Percentiles rank a stretch among this genome's conserved stretches.
phyloP scores from a whole-genome alignment of 192 early-diverging fungal species.

The Geranomyces michiganensis region DNA sequence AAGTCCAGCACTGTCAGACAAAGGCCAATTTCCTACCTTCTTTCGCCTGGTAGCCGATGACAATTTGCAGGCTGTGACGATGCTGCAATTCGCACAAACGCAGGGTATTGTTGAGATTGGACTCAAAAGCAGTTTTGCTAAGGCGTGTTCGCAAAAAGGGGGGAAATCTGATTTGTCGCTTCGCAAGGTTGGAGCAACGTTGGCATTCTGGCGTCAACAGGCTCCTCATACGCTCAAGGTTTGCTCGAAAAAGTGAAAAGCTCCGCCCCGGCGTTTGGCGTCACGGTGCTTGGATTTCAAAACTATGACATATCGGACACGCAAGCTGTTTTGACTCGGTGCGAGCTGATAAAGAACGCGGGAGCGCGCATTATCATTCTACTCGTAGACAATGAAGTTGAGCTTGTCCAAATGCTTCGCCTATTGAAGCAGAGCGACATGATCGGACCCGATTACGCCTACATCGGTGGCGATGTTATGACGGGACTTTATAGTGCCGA shows the following conservation, averaged over 20 bases:
- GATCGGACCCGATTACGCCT: conserved; percentile 26
- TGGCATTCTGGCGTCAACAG: conserved; percentile 5
- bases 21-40: conserved; percentile 41
- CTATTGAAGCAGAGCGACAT: conserved; percentile 13
- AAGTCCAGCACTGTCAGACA: conserved; percentile 30
- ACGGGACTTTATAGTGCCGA: not conserved
- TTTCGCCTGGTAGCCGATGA: conserved; percentile 45
- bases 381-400: conserved; percentile 7
- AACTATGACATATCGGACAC: conserved; percentile 15
- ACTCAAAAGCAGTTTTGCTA: too few relatives aligned
- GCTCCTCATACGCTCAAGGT: conserved; percentile 12
- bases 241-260: conserved; percentile 6
- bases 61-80: conserved; percentile 37
- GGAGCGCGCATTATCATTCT: conserved; percentile 25
- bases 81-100: conserved; percentile 24
- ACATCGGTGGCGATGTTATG: conserved; percentile 30
- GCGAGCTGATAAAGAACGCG: conserved; percentile 8
- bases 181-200: conserved; percentile 35
- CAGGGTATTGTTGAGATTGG: too few relatives aligned
- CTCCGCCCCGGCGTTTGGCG: not conserved
- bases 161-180: too few relatives aligned
- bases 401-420: conserved; percentile 2
- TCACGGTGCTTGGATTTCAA: not conserved
- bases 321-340: not conserved
- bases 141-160: too few relatives aligned